Percentiles rank a stretch among this genome's conserved stretches.
Conservation (phyloP, 2,329 filamentous ascomycete genomes). For the Fusarium sp. region DNA sequence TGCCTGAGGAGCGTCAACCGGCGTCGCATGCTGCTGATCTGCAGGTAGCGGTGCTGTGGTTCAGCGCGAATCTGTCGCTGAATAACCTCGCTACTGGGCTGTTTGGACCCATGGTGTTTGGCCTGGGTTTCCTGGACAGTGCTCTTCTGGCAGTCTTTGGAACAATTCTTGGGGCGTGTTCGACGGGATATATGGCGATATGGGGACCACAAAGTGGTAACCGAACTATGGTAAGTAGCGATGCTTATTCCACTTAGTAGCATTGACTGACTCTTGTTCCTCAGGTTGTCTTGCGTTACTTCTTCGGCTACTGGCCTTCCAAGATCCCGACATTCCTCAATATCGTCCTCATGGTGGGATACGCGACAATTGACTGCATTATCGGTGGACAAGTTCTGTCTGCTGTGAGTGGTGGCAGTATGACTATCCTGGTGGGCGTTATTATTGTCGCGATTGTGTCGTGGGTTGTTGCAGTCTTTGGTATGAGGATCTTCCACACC, state of each 20-base stretch:
- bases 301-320: conserved; percentile 74
- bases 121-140: conserved; percentile 78
- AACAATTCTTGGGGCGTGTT: conserved; percentile 78
- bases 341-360: conserved; percentile 77
- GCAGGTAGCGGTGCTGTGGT: conserved; percentile 59
- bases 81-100: conserved; percentile 75
- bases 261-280: conserved; percentile 8
- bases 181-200: conserved; percentile 81
- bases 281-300: conserved; percentile 76
- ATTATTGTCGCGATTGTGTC: conserved; percentile 81
- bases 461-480: conserved; percentile 76
- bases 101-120: conserved; percentile 75
- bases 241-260: no score
- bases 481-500: conserved; percentile 68
- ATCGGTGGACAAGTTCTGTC: conserved; percentile 83
- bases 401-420: conserved; percentile 72
- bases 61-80: conserved; percentile 59
- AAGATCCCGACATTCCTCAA: conserved; percentile 50
- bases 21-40: conserved; percentile 52
- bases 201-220: conserved; percentile 81
- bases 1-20: conserved; percentile 52
- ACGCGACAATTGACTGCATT: conserved; percentile 82
- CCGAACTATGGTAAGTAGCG: conserved; percentile 73
- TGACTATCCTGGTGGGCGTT: conserved; percentile 81
- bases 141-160: conserved; percentile 80